These are phyloP conservation scores for Xanthoconium purpureum DNA, from an alignment of 768 basidiomycete species.

Conservation along the genomic window DNA sequence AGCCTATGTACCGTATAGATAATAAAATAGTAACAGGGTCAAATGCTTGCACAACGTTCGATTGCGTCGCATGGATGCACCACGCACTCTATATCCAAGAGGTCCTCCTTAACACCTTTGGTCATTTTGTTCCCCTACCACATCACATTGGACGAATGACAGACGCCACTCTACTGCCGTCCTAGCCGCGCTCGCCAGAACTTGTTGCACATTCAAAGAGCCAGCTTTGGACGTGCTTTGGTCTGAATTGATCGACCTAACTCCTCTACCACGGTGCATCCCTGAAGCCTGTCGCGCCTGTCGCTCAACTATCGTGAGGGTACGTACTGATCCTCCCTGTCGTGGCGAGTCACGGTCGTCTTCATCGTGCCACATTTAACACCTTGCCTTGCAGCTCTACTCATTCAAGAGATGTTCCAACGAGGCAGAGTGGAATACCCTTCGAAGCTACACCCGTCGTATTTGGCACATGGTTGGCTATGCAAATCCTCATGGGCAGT, in stretches of 20 bases:
- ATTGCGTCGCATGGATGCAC: background rate
- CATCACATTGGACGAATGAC: background rate
- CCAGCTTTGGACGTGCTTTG: background rate
- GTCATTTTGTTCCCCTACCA: background rate
- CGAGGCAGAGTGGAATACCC: slow-evolving; percentile 3
- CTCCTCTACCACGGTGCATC: background rate
- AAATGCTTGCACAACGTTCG: too few relatives aligned
- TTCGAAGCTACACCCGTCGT: slow-evolving; percentile 4
- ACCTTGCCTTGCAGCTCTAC: background rate
- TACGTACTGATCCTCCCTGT: background rate
- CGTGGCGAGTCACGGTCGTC: background rate
- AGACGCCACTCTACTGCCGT: background rate
- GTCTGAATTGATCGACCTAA: background rate
- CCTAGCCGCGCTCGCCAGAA: background rate
- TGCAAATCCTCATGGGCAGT: background rate
- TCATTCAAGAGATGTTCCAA: background rate
- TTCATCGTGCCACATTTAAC: background rate
- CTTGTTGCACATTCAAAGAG: background rate
- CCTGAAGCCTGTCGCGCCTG: background rate
- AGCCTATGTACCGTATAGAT: too few relatives aligned
- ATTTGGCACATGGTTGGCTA: background rate
- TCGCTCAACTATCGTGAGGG: background rate
- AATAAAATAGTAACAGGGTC: too few relatives aligned
- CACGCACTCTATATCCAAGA: background rate
- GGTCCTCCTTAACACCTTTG: background rate